Evolutionary conservation across 371 early-diverging fungal species (phyloP).

Genomic region (Synchytrium microbalum): DNA sequence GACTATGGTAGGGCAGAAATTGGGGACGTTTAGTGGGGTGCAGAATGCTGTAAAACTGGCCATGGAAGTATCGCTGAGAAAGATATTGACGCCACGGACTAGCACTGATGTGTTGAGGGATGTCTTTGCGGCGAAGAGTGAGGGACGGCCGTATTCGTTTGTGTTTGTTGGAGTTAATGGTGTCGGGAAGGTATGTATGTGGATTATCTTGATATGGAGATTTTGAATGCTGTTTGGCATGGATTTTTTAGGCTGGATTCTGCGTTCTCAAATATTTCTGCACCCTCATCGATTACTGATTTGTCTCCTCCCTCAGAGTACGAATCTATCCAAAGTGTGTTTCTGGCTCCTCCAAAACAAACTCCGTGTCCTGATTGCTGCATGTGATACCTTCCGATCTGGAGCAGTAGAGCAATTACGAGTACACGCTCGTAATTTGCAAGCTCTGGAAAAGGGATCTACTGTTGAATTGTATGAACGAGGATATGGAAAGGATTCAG

Average conservation of each 20-base stretch:
- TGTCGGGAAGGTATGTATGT: slow-evolving; percentile 60
- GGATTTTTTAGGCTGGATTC: too few relatives aligned
- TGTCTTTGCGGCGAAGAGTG: slow-evolving; percentile 59
- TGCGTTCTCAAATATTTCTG: too few relatives aligned
- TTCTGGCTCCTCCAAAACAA: slow-evolving; percentile 96
- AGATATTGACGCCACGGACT: slow-evolving; percentile 86
- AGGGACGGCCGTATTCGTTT: slow-evolving; percentile 78
- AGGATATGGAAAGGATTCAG: slow-evolving; percentile 99
- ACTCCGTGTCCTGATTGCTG: slow-evolving; percentile 90
- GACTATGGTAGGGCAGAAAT: slow-evolving; percentile 69
- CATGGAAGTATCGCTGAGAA: slow-evolving; percentile 72
- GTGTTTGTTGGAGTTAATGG: slow-evolving; percentile 99
- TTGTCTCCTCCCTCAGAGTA: too few relatives aligned
- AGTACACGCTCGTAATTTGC: slow-evolving; percentile 87
- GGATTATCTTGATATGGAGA: neutral
- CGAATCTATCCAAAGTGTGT: slow-evolving; percentile 95
- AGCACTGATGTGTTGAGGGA: slow-evolving; percentile 93
- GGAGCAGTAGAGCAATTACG: slow-evolving; percentile 99
- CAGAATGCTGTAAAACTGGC: slow-evolving; percentile 57
- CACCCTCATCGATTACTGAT: too few relatives aligned
- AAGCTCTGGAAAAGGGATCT: slow-evolving; percentile 66
- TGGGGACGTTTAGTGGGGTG: slow-evolving; percentile 47
- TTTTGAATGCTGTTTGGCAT: neutral
- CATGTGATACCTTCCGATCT: slow-evolving; percentile 98
- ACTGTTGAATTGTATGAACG: slow-evolving; percentile 91